These are phyloP conservation scores for Neospora caninum DNA, from an alignment of 169 alveolate species.

Conservation along the genomic window DNA sequence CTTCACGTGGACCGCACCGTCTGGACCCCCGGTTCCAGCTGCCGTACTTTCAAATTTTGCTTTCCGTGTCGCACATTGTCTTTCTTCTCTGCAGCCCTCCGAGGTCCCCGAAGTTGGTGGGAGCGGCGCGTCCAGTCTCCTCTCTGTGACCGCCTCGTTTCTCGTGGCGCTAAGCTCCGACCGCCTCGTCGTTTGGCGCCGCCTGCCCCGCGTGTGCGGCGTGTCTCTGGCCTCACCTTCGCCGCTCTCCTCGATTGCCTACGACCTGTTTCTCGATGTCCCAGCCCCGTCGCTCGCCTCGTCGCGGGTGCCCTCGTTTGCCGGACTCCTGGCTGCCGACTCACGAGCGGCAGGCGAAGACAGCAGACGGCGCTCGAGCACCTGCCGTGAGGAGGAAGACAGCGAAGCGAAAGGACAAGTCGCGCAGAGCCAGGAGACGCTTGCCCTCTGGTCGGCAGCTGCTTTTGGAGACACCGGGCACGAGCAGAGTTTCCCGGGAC, in stretches of 20 bases:
- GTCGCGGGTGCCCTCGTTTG: neutral
- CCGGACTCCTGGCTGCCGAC: neutral
- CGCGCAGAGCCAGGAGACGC: neutral
- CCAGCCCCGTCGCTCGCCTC: neutral
- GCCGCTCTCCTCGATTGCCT: neutral
- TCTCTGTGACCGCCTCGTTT: neutral
- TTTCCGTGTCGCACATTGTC: neutral
- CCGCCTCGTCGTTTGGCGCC: slow-evolving; percentile 2
- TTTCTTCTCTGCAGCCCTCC: neutral
- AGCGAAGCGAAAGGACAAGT: neutral
- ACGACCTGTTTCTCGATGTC: neutral
- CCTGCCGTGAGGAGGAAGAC: neutral
- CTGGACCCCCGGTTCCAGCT: neutral
- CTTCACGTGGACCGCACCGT: neutral
- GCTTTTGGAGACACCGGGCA: too few species aligned
- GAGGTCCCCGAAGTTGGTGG: neutral
- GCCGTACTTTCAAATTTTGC: too few species aligned
- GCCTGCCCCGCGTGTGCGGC: neutral
- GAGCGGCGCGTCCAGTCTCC: neutral
- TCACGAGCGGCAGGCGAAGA: neutral
- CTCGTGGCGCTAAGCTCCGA: neutral
- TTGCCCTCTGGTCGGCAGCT: too few species aligned
- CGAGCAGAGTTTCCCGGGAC: too few species aligned
- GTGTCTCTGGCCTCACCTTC: too few species aligned
- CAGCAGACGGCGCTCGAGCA: neutral